A percentile compares a stretch with the other conserved stretches of the same genome.
Conservation (phyloP, 2,329 filamentous ascomycete genomes). For the Alternaria consortialis region DNA sequence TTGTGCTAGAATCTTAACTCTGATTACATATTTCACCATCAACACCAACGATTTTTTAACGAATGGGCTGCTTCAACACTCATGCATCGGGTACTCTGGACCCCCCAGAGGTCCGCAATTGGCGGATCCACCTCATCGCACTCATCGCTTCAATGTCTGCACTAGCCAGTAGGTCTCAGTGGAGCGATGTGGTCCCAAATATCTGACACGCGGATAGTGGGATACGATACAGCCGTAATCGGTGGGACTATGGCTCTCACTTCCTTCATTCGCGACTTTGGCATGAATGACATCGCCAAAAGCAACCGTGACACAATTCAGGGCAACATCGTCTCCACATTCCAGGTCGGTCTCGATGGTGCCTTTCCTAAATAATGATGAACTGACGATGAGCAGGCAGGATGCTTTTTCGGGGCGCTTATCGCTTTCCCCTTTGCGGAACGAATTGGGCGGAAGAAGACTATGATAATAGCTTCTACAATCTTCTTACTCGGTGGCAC, state of each 20-base stretch:
- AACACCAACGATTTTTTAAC: not conserved
- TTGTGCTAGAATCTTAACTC: not conserved
- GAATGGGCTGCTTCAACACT: slow-evolving; percentile 40
- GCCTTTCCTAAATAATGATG: not conserved
- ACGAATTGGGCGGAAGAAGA: slow-evolving; percentile 59
- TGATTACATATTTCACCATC: not conserved
- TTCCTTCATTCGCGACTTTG: slow-evolving; percentile 51
- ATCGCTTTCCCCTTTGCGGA: slow-evolving; percentile 59
- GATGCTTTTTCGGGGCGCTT: slow-evolving; percentile 53
- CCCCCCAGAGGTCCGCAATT: slow-evolving; percentile 49
- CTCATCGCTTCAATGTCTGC: slow-evolving; percentile 50
- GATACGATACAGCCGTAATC: slow-evolving; percentile 50
- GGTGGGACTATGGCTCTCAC: slow-evolving; percentile 53
- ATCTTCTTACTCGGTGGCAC: slow-evolving; percentile 56
- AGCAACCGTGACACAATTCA: slow-evolving; percentile 49
- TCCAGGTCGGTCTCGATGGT: slow-evolving; percentile 34
- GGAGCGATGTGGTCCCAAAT: not conserved
- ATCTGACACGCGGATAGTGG: slow-evolving; percentile 31
- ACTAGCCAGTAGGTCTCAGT: slow-evolving; percentile 41
- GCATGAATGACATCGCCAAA: slow-evolving; percentile 40
- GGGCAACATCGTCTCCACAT: slow-evolving; percentile 52
- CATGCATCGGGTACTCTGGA: slow-evolving; percentile 47
- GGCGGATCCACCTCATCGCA: slow-evolving; percentile 47
- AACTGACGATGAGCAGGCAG: slow-evolving; percentile 26
- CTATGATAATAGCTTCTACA: slow-evolving; percentile 57